These are phyloP conservation scores for Penicillium paradoxum DNA, from an alignment of 495 filamentous ascomycete species.

Conservation along the genomic window DNA sequence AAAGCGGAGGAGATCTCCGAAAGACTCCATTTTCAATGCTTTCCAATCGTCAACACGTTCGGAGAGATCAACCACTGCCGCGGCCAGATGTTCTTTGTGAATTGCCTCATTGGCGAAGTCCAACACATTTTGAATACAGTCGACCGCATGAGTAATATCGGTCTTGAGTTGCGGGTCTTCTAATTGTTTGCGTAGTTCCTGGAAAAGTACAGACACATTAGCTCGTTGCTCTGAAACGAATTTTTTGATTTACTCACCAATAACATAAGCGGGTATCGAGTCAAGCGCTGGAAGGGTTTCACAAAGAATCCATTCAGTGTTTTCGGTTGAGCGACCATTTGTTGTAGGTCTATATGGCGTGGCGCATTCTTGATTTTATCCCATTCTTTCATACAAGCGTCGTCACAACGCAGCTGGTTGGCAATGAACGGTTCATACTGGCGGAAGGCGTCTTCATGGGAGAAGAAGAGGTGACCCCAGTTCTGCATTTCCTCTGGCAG, in stretches of 20 bases:
- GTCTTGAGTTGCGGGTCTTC: constrained; percentile 62
- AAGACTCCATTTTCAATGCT: constrained; percentile 79
- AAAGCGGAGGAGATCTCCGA: constrained; percentile 82
- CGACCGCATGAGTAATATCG: constrained; percentile 67
- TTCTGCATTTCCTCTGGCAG: constrained; percentile 72
- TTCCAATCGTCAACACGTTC: constrained; percentile 97
- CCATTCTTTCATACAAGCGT: constrained; percentile 46
- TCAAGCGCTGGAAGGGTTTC: constrained; percentile 92
- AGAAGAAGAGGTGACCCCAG: constrained; percentile 83
- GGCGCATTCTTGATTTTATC: constrained; percentile 52
- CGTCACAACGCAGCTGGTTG: constrained; percentile 64
- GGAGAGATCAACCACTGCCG: constrained; percentile 75
- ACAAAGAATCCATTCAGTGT: constrained; percentile 81
- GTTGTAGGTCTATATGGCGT: constrained; percentile 50
- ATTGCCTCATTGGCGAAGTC: constrained; percentile 85
- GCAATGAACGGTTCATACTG: constrained; percentile 96
- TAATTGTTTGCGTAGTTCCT: constrained; percentile 84
- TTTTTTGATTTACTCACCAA: constrained; percentile 51
- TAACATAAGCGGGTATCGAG: constrained; percentile 88
- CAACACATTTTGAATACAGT: constrained; percentile 70
- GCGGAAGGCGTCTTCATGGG: constrained; percentile 73
- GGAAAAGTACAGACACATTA: constrained; percentile 3
- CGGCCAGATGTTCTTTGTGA: constrained; percentile 72
- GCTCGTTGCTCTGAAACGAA: neutral
- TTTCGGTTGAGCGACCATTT: constrained; percentile 57